Evolutionary conservation across 116 monocot species (phyloP).

Genomic region (Cymodocea nodosa): DNA sequence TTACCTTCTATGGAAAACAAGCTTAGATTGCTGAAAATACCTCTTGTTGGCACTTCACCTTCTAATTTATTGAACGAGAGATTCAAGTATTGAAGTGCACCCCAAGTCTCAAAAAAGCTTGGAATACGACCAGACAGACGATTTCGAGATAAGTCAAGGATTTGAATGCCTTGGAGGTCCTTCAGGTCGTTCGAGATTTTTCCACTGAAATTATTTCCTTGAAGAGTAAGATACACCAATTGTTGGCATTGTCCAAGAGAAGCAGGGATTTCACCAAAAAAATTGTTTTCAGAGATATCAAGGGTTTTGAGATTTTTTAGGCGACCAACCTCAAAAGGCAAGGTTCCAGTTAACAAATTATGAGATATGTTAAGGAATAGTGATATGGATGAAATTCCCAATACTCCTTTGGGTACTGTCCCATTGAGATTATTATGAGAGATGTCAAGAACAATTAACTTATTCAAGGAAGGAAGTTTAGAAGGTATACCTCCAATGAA

Average conservation of each 20-base stretch:
- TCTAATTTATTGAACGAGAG: too few relatives aligned
- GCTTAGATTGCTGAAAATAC: constrained; percentile 29
- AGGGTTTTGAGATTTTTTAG: too few relatives aligned
- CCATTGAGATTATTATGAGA: constrained; percentile 19
- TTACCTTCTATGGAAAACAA: constrained; percentile 26
- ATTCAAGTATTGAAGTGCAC: too few relatives aligned
- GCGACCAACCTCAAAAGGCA: too few relatives aligned
- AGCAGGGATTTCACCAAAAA: constrained; percentile 26
- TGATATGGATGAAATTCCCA: constrained; percentile 2
- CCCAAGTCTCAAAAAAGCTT: constrained; percentile 6
- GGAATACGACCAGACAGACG: constrained; percentile 40
- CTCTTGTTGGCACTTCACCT: constrained; percentile 30
- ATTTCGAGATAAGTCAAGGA: constrained; percentile 29
- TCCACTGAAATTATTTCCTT: constrained; percentile 29
- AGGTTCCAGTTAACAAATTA: too few relatives aligned
- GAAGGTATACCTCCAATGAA: constrained; percentile 25
- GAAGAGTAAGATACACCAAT: constrained; percentile 19
- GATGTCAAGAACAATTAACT: constrained; percentile 7
- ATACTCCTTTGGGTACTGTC: constrained; percentile 23
- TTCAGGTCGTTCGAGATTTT: constrained; percentile 13
- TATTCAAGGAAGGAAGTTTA: constrained; percentile 8
- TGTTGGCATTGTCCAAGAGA: constrained; percentile 8
- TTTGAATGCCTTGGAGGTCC: constrained; percentile 13
- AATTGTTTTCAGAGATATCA: constrained; percentile 13
- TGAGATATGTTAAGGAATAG: not conserved